Evolutionary conservation across 2,329 filamentous ascomycete genomes (phyloP), one percentile per base, ranked within the genome.

Genomic region (Exophiala sp.): DNA sequence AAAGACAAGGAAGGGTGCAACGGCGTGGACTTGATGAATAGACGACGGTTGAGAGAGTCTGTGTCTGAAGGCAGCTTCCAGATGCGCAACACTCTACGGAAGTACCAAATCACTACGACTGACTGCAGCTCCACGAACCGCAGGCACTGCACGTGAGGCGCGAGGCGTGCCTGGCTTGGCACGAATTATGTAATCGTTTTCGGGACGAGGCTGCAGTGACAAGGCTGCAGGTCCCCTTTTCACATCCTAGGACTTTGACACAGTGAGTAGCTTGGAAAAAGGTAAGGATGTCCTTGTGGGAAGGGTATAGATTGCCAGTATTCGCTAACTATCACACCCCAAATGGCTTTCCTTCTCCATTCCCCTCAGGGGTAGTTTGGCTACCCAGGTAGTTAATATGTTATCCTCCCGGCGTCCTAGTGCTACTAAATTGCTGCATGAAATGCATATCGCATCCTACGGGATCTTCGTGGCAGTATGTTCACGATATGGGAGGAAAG

Each of bases 41-140:
- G 24, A 32, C 29, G 8, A 32, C 29, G 8, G 29, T 34, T 34
- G 18, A 39, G 27, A n/a, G 35, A 29, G 14, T 41, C 37, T 35
- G 23, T 2, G 30, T 11, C 5, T 14, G 43, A 47, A 51, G 44
- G 48, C 46, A 43, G 46, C 46, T 48, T 29, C 19, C 21, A 34
- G 46, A 48, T 48, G 46, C 46, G 46, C 46, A 48, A 48, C 35
- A 40, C 43, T 34, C 14, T 13, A n/a, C n/a, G 10, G 24, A 27
- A 27, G 24, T 27, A 27, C 24, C 10, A 27, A 10, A n/a, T n/a
- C 10, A 27, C 24, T 27, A 10, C 29, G 29, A n/a, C 24, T 27
- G 10, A 32, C 29, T 32, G 24, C 30, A 34, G 10, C 8, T 8
- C 18, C 7, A 37, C 34, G 14, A 37, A 37, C 34, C 34, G 34